These are phyloP conservation scores for Citrus hindsii DNA, from an alignment of 345 rosid genomes.

Conservation along the genomic window DNA sequence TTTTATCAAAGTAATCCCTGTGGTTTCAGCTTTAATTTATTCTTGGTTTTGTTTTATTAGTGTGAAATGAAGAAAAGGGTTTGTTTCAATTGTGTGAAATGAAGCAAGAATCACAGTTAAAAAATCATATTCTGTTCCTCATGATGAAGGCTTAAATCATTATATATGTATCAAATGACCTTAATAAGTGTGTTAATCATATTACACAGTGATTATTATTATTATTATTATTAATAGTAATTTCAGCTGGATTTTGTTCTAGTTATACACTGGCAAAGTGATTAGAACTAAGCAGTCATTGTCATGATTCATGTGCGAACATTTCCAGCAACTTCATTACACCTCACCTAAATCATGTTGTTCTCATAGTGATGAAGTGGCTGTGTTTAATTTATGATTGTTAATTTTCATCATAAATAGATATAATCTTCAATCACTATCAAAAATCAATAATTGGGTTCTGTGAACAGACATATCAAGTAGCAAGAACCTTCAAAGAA, in stretches of 20 bases:
- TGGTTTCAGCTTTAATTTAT: neutral
- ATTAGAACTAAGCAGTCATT: conserved; percentile 3
- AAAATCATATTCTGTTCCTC: neutral
- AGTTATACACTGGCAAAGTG: neutral
- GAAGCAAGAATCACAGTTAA: neutral
- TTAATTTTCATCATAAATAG: no score
- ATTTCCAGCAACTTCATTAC: neutral
- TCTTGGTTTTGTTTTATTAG: neutral
- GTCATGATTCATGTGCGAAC: neutral
- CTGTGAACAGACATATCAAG: neutral
- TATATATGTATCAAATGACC: neutral
- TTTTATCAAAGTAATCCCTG: neutral
- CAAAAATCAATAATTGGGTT: neutral
- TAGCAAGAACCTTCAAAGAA: neutral
- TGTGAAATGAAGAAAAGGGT: neutral
- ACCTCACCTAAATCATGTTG: no score
- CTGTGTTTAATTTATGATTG: no score
- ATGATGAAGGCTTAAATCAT: neutral
- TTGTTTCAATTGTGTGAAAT: neutral
- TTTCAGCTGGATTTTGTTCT: neutral
- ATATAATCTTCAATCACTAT: neutral
- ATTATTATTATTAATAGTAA: no score
- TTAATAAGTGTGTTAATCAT: neutral
- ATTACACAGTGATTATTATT: neutral
- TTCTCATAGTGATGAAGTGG: no score